phyloP scores from a whole-genome alignment of 2,329 filamentous ascomycete genomes.

The Fusarium devonianum region DNA sequence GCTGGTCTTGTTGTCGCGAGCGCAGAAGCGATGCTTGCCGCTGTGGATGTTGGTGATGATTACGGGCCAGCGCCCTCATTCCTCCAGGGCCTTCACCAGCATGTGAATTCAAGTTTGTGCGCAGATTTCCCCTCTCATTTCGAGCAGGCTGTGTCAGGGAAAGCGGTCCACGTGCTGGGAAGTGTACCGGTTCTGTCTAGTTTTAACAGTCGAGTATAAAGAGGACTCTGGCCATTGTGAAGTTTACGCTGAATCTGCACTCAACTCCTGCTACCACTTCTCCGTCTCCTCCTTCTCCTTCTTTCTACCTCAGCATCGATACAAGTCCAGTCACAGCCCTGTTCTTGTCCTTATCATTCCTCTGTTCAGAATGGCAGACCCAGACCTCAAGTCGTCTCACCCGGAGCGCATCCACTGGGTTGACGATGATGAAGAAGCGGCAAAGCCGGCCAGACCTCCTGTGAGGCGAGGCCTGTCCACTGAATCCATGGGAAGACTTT shows the following conservation, averaged over 20 bases:
- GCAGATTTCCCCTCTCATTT: slow-evolving; percentile 16
- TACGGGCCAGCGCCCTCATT: slow-evolving; percentile 4
- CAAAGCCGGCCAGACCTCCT: slow-evolving; percentile 19
- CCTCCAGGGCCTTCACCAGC: neutral
- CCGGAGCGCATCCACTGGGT: slow-evolving; percentile 31
- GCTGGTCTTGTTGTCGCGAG: slow-evolving; percentile 3
- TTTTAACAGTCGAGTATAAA: slow-evolving; percentile 21
- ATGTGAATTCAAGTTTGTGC: slow-evolving; percentile 6
- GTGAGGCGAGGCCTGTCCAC: slow-evolving; percentile 22
- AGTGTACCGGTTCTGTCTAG: slow-evolving; percentile 5
- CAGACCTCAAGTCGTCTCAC: slow-evolving; percentile 17
- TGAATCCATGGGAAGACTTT: slow-evolving; percentile 24
- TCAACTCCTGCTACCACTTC: slow-evolving; percentile 13
- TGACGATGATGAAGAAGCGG: slow-evolving; percentile 28
- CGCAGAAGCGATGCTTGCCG: neutral
- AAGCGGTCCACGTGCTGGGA: slow-evolving; percentile 20
- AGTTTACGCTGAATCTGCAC: slow-evolving; percentile 12
- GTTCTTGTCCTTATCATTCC: neutral
- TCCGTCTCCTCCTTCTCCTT: neutral
- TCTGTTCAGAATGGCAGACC: slow-evolving; percentile 23
- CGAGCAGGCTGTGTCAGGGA: slow-evolving; percentile 5
- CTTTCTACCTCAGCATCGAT: neutral
- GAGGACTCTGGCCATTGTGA: slow-evolving; percentile 1
- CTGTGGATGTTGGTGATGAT: slow-evolving; percentile 1
- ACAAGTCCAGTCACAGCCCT: neutral